phyloP scores from a whole-genome alignment of 1,284 basidiomycete species.

The Dichomitus squalens region DNA sequence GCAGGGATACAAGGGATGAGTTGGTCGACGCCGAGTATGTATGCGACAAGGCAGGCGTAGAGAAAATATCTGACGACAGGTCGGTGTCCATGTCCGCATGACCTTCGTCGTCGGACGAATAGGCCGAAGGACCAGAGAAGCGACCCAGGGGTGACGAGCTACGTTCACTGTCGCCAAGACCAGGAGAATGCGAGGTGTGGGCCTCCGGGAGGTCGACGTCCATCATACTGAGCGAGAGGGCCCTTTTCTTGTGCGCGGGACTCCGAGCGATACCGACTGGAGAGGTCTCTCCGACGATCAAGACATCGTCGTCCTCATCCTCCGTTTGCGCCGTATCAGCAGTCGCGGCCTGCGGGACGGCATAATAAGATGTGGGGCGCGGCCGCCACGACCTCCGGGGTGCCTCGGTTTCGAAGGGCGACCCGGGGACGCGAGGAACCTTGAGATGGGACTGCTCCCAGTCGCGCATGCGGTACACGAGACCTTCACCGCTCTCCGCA shows the following conservation, averaged over 20 bases:
- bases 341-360: slow-evolving; percentile 9
- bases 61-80: slow-evolving; percentile 16
- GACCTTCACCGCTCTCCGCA: slow-evolving; percentile 61
- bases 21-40: slow-evolving; percentile 38
- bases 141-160: slow-evolving; percentile 34
- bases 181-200: slow-evolving; percentile 11
- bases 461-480: slow-evolving; percentile 73
- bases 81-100: slow-evolving; percentile 22
- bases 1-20: slow-evolving; percentile 38
- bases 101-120: slow-evolving; percentile 32
- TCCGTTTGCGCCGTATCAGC: slow-evolving; percentile 32
- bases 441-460: slow-evolving; percentile 56
- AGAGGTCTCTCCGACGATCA: slow-evolving; percentile 47
- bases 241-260: slow-evolving; percentile 40
- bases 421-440: slow-evolving; percentile 30
- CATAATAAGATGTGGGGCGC: slow-evolving; percentile 15
- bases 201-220: slow-evolving; percentile 34
- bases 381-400: slow-evolving; percentile 7
- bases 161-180: slow-evolving; percentile 27
- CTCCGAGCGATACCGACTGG: slow-evolving; percentile 17
- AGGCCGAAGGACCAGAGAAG: slow-evolving; percentile 31
- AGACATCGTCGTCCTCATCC: slow-evolving; percentile 57
- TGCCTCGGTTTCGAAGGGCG: slow-evolving; percentile 8
- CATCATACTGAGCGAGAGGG: slow-evolving; percentile 45
- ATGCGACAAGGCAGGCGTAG: slow-evolving; percentile 33